Conservation (phyloP, 352 stramenopile species). For the Phytophthora aleatoria region DNA sequence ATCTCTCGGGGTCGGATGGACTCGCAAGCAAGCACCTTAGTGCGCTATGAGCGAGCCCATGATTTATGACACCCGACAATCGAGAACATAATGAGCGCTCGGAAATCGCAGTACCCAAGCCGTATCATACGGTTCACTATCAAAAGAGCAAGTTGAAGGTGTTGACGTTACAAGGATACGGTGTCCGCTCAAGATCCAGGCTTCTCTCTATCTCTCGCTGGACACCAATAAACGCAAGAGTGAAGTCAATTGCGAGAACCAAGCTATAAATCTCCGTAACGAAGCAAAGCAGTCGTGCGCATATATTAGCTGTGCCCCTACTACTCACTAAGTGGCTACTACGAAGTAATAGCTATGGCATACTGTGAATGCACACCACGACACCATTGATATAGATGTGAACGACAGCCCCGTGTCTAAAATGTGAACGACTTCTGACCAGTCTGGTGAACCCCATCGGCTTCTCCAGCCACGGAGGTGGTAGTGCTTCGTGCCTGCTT, state of each 20-base stretch:
- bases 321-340: too few species aligned
- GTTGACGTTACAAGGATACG: slow-evolving; percentile 7
- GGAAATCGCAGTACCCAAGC: not conserved
- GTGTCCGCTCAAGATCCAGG: slow-evolving; percentile 1
- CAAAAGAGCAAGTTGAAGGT: slow-evolving; percentile 3
- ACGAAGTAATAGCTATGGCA: too few species aligned
- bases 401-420: slow-evolving; percentile 4
- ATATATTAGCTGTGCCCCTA: too few species aligned
- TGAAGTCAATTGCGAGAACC: too few species aligned
- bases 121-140: not conserved
- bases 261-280: too few species aligned
- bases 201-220: not conserved
- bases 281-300: too few species aligned
- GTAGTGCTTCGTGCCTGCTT: not conserved
- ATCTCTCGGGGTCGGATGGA: too few species aligned
- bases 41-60: too few species aligned
- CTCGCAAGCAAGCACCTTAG: too few species aligned
- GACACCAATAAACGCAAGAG: too few species aligned
- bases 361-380: not conserved
- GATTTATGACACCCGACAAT: too few species aligned
- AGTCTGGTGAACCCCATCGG: slow-evolving; percentile 8
- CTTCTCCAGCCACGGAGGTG: slow-evolving; percentile 8
- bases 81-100: too few species aligned
- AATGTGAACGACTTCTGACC: slow-evolving; percentile 18
- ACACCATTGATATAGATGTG: not conserved